Evolutionary conservation across 2,329 filamentous ascomycete species (phyloP).

Genomic region (Cladosporium phlei): DNA sequence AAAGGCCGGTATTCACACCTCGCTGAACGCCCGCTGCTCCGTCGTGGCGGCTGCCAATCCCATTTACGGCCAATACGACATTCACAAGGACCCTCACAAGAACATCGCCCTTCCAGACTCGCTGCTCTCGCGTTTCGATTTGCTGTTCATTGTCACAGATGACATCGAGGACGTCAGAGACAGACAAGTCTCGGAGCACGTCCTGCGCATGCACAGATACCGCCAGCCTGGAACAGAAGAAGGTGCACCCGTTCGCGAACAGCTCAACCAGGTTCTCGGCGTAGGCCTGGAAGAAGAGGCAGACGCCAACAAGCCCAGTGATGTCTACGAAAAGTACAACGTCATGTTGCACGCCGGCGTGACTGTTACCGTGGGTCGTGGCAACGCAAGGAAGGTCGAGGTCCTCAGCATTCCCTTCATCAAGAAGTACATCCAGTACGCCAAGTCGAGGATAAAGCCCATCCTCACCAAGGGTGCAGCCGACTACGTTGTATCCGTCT

Average conservation of each 20-base stretch:
- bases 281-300: constrained; percentile 78
- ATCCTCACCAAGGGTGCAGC: constrained; percentile 85
- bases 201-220: constrained; percentile 94
- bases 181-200: constrained; percentile 88
- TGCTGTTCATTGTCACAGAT: constrained; percentile 95
- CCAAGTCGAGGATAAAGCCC: constrained; percentile 86
- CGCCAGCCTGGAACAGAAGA: constrained; percentile 89
- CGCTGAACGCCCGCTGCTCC: constrained; percentile 91
- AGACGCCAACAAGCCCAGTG: constrained; percentile 69
- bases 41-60: constrained; percentile 96
- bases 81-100: constrained; percentile 96
- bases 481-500: constrained; percentile 84
- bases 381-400: constrained; percentile 71
- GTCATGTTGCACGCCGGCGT: constrained; percentile 93
- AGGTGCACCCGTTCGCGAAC: constrained; percentile 88
- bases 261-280: constrained; percentile 74
- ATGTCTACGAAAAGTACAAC: constrained; percentile 95
- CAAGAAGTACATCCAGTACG: constrained; percentile 99
- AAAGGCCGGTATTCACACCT: constrained; percentile 97
- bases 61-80: constrained; percentile 96
- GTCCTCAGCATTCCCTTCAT: constrained; percentile 95
- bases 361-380: constrained; percentile 67
- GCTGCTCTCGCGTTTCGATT: constrained; percentile 93
- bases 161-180: constrained; percentile 94
- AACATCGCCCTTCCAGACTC: constrained; percentile 98